Evolutionary conservation across 1,284 basidiomycete genomes (phyloP), one percentile per base, ranked within the genome.

Genomic region (Agroathelia rolfsii): DNA sequence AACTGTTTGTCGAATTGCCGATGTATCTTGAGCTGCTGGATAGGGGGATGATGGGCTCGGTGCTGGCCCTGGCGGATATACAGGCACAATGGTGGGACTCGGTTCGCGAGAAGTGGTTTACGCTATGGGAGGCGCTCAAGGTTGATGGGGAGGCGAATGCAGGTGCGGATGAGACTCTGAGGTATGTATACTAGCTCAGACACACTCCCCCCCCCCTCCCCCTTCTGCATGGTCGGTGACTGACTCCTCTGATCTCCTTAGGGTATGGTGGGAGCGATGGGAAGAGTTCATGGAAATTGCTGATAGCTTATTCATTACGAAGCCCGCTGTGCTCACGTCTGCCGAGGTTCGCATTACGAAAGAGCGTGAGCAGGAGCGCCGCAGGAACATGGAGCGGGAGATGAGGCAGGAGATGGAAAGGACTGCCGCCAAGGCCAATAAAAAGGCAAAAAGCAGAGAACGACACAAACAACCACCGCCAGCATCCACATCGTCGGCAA

Each of bases 111-210:
- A 56, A 66, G 23, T 87, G 83, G 83, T 63, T 62, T 1, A 72
- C 74, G n/a, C 55, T 86, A 12, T 86, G 83, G 83, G 76, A 84
- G 36, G 78, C 79, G 44, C 58, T 86, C 25, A 63, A 72, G 22
- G 76, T 83, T 7, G 80, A 84, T 24, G 79, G 75, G 5, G 81
- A 83, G 58, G 61, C 71, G 49, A 76, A 76, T 38, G 71, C 65
- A 1, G 75, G 74, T 5, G 65, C 64, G 9, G 65, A 63, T 26
- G 76, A 82, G 56, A 83, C 80, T n/a, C 47, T 72, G 23, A 58
- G n/a, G n/a, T n/a, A n/a, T n/a, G n/a, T n/a, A n/a, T n/a, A n/a
- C n/a, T n/a, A n/a, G n/a, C n/a, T n/a, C n/a, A n/a, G n/a, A n/a
- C n/a, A n/a, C n/a, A n/a, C n/a, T n/a, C n/a, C n/a, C n/a, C n/a